Conservation (phyloP, 2,329 filamentous ascomycete species). For the Xylaria polymorpha region DNA sequence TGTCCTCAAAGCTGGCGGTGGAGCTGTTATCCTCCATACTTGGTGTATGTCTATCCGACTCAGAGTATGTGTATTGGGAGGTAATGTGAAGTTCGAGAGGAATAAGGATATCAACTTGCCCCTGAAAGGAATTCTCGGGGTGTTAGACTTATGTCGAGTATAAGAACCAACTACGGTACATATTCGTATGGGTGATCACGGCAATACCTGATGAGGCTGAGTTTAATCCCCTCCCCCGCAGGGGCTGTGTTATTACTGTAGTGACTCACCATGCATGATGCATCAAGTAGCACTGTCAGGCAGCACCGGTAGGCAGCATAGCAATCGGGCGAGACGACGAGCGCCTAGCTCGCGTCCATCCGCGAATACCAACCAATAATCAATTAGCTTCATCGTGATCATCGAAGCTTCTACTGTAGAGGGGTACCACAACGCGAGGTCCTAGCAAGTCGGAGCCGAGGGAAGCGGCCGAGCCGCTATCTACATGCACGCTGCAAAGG, state of each 20-base stretch:
- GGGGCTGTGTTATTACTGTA: slow-evolving; percentile 5
- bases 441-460: slow-evolving; percentile 20
- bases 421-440: not conserved
- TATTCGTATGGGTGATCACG: not conserved
- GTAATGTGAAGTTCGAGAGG: not conserved
- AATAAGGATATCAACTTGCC: not conserved
- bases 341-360: not conserved
- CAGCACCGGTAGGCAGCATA: slow-evolving; percentile 17
- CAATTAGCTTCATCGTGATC: not conserved
- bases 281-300: slow-evolving; percentile 17
- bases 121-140: not conserved
- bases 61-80: not conserved
- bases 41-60: too few relatives aligned
- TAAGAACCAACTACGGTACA: not conserved
- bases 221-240: slow-evolving; percentile 10
- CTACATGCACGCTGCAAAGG: not conserved
- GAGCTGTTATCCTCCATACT: slow-evolving; percentile 49
- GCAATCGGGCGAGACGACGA: slow-evolving; percentile 11
- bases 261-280: slow-evolving; percentile 11
- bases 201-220: slow-evolving; percentile 10
- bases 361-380: slow-evolving; percentile 16
- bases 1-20: slow-evolving; percentile 52
- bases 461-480: not conserved
- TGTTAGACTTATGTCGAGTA: not conserved
- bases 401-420: not conserved